Base-by-base conservation (phyloP, 352 stramenopile species). In the Globisporangium okanoganense region DNA sequence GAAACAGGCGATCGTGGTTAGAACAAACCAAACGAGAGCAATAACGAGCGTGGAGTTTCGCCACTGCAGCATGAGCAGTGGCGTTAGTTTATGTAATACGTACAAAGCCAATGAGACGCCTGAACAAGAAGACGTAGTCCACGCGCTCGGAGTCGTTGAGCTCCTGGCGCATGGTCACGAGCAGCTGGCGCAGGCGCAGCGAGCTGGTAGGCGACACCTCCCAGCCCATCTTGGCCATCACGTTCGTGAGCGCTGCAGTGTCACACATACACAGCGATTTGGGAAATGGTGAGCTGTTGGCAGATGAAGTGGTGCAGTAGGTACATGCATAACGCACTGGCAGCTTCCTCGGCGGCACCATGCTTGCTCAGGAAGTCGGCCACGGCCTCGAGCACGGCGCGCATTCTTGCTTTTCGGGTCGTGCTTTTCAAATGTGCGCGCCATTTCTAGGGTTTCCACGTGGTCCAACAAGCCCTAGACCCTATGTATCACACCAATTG, bases 81-180 rank as follows among this genome's bases (percentile, higher is more conserved):
- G 16, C 8, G 16, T n/a, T 22, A 45, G n/a, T n/a, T n/a, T n/a
- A 29, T 16, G 3, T 7, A 50, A 38, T 0, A 9, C n/a, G 31
- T 52, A 61, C 29, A 24, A 52, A 43, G 13, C 54, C 54, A 27
- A 90, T 61, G 53, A 94, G 58, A 5, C 81, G 69, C 36, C 88
- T 79, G 61, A 86, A 88, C 49, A 92, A 13, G 36, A 90, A 87
- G n/a, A 74, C 65, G 24, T 78, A 77, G 68, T 92, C 72, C 2
- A 64, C 53, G 9, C 61, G n/a, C 20, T 52, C 14, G 18, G 8
- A 9, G 36, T 72, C 60, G 29, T 66, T 56, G 41, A 93, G 61
- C 43, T 93, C 84, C 38, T 70, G 45, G 12, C 64, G 67, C 24
- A 93, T 71, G 33, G 72, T 69, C 9, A 74, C 67, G 38, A 93